phyloP scores from a whole-genome alignment of 257 asterid genomes.

The Solanum piurae region DNA sequence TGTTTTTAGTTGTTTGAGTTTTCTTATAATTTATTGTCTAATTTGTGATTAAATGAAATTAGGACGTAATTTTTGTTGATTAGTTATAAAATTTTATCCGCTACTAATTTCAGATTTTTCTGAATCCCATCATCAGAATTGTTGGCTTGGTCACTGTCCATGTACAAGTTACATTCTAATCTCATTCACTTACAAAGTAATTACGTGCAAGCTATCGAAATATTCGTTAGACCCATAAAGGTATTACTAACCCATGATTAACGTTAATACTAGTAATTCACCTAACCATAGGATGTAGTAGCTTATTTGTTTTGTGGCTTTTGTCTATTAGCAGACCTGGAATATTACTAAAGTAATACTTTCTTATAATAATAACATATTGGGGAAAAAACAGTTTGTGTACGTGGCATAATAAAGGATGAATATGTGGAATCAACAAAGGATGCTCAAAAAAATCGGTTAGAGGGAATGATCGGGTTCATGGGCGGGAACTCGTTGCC shows the following conservation, averaged over 20 bases:
- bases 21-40: not conserved
- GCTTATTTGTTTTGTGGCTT: not conserved
- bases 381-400: not conserved
- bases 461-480: not conserved
- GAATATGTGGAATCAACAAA: not conserved
- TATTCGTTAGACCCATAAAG: not conserved
- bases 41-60: too few relatives aligned
- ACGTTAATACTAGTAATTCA: not conserved
- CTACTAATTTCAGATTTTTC: not conserved
- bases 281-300: not conserved
- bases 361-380: not conserved
- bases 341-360: not conserved
- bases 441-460: not conserved
- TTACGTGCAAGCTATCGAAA: not conserved
- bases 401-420: not conserved
- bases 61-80: not conserved
- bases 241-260: not conserved
- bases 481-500: not conserved
- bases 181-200: not conserved
- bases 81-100: not conserved
- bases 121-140: not conserved
- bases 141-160: not conserved
- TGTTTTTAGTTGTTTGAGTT: not conserved
- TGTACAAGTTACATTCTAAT: not conserved
- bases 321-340: not conserved